These are phyloP conservation scores for Colletotrichum liriopes DNA, from an alignment of 2,329 filamentous ascomycete species.

Conservation along the genomic window DNA sequence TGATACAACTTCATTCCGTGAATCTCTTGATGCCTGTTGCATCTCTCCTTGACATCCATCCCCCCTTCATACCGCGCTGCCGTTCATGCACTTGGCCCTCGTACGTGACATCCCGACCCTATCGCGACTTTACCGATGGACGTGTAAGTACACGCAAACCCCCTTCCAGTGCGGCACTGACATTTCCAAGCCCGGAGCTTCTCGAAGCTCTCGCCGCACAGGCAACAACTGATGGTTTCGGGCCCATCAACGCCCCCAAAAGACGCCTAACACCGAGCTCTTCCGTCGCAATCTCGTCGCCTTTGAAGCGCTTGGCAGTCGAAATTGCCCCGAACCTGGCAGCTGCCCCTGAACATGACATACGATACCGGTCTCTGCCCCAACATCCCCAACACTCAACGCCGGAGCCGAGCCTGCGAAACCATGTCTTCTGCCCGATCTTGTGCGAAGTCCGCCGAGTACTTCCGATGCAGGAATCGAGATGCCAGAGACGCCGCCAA, in stretches of 20 bases:
- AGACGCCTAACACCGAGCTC: conserved; percentile 13
- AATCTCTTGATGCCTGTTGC: not conserved
- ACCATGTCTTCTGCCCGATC: not conserved
- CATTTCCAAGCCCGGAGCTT: not conserved
- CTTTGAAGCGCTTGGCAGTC: conserved; percentile 10
- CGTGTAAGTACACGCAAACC: not conserved
- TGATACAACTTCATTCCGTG: not conserved
- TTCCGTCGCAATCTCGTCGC: not conserved
- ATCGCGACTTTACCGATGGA: not conserved
- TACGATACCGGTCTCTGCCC: not conserved
- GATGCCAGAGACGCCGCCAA: conserved; percentile 9
- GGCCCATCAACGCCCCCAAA: conserved; percentile 21
- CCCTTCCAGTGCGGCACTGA: not conserved
- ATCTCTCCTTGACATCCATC: not conserved
- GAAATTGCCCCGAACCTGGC: not conserved
- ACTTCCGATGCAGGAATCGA: not conserved
- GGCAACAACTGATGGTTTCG: not conserved
- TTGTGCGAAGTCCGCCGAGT: not conserved
- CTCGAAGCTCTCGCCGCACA: not conserved
- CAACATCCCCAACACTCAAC: not conserved
- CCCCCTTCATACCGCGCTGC: not conserved
- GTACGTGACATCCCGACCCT: not conserved
- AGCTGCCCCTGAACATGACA: not conserved
- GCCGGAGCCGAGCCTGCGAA: not conserved
- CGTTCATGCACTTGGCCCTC: not conserved